Evolutionary conservation across 148 eudicot species (phyloP), one percentile per base, ranked within the genome.

Genomic region (Nepenthes mirabilis): DNA sequence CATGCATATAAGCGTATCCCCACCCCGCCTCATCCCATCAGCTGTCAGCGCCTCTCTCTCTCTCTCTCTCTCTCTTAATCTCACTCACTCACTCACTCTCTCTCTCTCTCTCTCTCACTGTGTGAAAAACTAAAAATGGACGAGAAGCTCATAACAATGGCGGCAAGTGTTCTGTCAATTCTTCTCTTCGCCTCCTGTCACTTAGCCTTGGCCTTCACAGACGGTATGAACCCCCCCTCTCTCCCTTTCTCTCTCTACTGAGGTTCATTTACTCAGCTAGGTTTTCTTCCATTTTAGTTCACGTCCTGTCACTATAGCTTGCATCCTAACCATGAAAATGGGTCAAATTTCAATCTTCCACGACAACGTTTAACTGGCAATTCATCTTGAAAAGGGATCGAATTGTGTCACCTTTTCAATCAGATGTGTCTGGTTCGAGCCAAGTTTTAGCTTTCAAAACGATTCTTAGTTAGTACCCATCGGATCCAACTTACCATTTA

Each of bases 191-290:
- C 83, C 65, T 59, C 73, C 52, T 72, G 64, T 72, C 71, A 66
- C 65, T 14, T 67, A 33, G 65, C 79, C 68, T 74, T 62, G 33
- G 85, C 82, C 47, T 40, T 80, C 47, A 66, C 60, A n/a, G 93
- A 83, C 53, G 88, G 88, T 86, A 78, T 58, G 34, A 11, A 36
- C 33, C 7, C 9, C 12, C 32, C 11, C 2, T 0, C 14, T 47
- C n/a, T 11, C 6, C 3, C 23, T 57, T 33, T 2, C 9, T 9
- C 23, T 32, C 5, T 9, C 23, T 50, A 6, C 2, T 36, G 7
- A 0, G 4, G 8, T 1, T 11, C 3, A 43, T 50, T 11, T 50
- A 1, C 0, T 50, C 2, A 50, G 13, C 53, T n/a, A 40, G 45
- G 6, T 40, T 3, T 4, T 40, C 8, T 3, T 4, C 8, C 8